A percentile compares a stretch with the other conserved stretches of the same genome.
phyloP scores from a whole-genome alignment of 139 green algal genomes.

The Pycnococcus provasolii region DNA sequence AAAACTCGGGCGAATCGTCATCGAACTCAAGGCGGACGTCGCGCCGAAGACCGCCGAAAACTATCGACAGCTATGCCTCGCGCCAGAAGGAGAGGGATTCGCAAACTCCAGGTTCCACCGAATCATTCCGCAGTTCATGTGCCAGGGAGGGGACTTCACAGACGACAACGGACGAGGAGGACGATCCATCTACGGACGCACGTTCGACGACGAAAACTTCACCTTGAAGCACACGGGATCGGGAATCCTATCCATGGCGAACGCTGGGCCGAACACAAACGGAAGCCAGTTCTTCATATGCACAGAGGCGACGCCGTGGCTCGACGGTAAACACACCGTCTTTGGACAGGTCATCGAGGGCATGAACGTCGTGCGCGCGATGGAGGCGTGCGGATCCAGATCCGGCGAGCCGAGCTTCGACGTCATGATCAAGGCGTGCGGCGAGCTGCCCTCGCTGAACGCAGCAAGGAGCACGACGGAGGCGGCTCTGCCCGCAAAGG shows the following conservation, averaged over 20 bases:
- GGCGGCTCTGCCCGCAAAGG: no score
- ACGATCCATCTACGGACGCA: constrained; percentile 69
- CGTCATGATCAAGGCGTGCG: constrained; percentile 43
- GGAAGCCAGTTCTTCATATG: constrained; percentile 77
- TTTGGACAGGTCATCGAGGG: constrained; percentile 34
- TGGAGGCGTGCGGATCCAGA: constrained; percentile 58
- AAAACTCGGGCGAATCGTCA: constrained; percentile 64
- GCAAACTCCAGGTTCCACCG: constrained; percentile 56
- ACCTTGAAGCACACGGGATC: constrained; percentile 59
- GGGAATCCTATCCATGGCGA: constrained; percentile 77
- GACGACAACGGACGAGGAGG: constrained; percentile 63
- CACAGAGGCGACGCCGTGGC: constrained; percentile 29
- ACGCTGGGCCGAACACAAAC: constrained; percentile 67
- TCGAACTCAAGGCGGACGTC: constrained; percentile 51
- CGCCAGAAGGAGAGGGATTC: constrained; percentile 39
- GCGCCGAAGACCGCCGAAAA: constrained; percentile 82
- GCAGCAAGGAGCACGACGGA: neutral
- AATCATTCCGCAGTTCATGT: constrained; percentile 28
- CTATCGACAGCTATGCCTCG: constrained; percentile 61
- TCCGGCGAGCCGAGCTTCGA: constrained; percentile 43
- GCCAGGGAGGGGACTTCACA: constrained; percentile 47
- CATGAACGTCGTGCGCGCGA: constrained; percentile 37
- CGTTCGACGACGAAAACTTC: constrained; percentile 72
- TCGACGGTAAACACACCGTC: constrained; percentile 47
- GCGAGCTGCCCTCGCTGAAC: constrained; percentile 23